Evolutionary conservation across 345 rosid species (phyloP).

Genomic region (Populus deltoides): DNA sequence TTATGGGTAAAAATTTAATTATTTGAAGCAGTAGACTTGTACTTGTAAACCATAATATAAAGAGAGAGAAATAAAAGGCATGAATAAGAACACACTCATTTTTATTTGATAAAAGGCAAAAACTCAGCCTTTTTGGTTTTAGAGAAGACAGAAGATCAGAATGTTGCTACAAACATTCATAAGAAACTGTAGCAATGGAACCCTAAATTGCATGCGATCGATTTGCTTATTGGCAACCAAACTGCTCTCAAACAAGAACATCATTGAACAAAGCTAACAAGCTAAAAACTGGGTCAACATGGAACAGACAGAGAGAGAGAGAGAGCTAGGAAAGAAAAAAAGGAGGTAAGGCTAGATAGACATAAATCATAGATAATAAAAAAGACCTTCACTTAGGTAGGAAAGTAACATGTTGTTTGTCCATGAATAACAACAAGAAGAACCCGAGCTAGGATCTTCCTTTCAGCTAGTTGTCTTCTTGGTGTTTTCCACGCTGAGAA

Average conservation of each 20-base stretch:
- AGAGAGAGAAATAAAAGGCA: too few species aligned
- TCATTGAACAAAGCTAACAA: neutral
- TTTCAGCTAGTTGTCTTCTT: neutral
- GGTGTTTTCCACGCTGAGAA: constrained; percentile 1
- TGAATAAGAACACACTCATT: too few species aligned
- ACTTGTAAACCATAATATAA: too few species aligned
- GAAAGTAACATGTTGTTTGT: neutral
- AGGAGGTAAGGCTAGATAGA: neutral
- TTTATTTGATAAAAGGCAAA: neutral
- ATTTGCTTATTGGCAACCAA: neutral
- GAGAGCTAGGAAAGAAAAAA: neutral
- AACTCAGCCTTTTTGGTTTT: neutral
- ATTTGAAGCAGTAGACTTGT: too few species aligned
- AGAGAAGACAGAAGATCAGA: neutral
- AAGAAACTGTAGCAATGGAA: neutral
- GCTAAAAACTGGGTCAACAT: neutral
- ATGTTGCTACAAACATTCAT: neutral
- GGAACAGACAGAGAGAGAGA: neutral
- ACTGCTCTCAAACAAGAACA: neutral
- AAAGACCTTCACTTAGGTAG: neutral
- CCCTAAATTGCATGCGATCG: neutral
- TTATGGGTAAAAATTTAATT: too few species aligned
- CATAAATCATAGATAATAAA: neutral
- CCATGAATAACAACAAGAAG: neutral
- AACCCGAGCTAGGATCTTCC: neutral